Conservation (phyloP, 495 filamentous ascomycete genomes). For the Antarctomyces pellizariae region DNA sequence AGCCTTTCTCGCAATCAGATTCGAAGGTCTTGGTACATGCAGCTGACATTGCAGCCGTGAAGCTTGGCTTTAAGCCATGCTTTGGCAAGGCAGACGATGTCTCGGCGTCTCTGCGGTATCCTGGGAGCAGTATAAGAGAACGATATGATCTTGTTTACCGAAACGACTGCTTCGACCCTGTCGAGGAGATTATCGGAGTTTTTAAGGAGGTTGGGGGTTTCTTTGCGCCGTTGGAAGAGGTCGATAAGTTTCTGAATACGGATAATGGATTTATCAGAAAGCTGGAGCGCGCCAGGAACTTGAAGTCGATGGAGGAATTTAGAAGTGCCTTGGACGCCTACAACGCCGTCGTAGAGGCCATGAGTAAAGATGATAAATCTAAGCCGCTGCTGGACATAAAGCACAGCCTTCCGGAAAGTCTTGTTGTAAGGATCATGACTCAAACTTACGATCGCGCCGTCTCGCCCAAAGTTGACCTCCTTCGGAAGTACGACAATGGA, state of each 20-base stretch:
- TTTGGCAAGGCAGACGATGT: conserved; percentile 22
- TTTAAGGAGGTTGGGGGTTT: conserved; percentile 47
- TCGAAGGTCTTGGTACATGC: conserved; percentile 38
- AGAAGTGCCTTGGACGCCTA: conserved; percentile 45
- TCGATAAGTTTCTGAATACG: conserved; percentile 44
- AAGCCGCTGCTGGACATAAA: conserved; percentile 40
- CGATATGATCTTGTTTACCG: conserved; percentile 59
- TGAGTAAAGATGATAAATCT: conserved; percentile 40
- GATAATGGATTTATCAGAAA: conserved; percentile 46
- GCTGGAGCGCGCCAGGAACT: conserved; percentile 33
- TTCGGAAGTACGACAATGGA: conserved; percentile 67
- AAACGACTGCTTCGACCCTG: conserved; percentile 61
- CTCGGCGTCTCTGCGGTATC: conserved; percentile 39
- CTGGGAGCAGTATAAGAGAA: conserved; percentile 42
- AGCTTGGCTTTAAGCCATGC: conserved; percentile 22
- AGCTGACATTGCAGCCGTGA: conserved; percentile 32
- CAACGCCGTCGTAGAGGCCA: conserved; percentile 38
- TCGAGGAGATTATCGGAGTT: conserved; percentile 63
- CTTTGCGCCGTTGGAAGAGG: conserved; percentile 47
- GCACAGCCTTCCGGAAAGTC: conserved; percentile 37
- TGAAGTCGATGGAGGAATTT: conserved; percentile 34
- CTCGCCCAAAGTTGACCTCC: conserved; percentile 57
- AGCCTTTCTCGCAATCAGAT: conserved; percentile 33
- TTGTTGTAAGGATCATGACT: conserved; percentile 59
- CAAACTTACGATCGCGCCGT: conserved; percentile 87